Evolutionary conservation across 352 stramenopile species (phyloP).

Genomic region (Globisporangium irregulare): DNA sequence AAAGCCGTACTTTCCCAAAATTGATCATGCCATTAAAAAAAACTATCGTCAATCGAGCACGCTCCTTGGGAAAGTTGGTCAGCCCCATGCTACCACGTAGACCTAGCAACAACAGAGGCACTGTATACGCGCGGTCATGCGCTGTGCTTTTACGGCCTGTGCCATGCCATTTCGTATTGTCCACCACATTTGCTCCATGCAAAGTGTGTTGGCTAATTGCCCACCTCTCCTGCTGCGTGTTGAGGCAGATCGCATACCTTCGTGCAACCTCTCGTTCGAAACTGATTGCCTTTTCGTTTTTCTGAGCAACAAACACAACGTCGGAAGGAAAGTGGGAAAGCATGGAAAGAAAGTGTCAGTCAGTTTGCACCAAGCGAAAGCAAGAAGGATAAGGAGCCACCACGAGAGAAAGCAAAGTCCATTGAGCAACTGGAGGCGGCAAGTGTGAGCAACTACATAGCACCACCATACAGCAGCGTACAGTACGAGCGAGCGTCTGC

Average conservation of each 20-base stretch:
- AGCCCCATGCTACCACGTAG: no score
- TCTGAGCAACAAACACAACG: neutral
- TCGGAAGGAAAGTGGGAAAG: conserved; percentile 23
- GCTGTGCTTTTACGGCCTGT: no score
- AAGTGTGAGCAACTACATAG: neutral
- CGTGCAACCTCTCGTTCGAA: conserved; percentile 23
- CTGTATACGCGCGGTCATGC: no score
- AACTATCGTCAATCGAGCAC: neutral
- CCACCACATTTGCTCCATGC: no score
- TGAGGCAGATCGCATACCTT: conserved; percentile 19
- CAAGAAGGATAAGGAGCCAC: neutral
- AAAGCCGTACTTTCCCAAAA: no score
- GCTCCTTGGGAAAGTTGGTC: neutral
- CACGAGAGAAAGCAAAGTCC: neutral
- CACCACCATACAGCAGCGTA: neutral
- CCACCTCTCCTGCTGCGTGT: neutral
- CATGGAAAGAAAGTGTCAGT: conserved; percentile 18
- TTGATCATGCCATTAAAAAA: no score
- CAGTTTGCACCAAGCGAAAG: neutral
- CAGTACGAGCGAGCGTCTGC: neutral
- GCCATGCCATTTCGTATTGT: no score
- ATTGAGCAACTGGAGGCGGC: neutral
- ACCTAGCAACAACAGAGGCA: no score
- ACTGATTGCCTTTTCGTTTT: conserved; percentile 8
- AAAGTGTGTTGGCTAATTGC: no score